These are phyloP conservation scores for Coemansia sp. DNA, from an alignment of 192 early-diverging fungal species.

Conservation along the genomic window DNA sequence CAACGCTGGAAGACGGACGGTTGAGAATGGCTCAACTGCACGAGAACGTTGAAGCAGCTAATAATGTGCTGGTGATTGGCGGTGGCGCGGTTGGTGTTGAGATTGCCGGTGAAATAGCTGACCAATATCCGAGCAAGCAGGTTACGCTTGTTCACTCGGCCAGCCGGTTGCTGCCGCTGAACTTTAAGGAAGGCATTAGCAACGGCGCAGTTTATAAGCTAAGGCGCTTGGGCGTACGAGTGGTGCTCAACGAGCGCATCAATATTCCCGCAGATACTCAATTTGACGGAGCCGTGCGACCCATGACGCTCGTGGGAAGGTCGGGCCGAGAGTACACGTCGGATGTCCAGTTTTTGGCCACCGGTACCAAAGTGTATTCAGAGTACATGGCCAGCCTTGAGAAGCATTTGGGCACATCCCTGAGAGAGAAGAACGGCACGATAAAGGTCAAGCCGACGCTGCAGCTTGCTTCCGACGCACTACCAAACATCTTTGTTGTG, in stretches of 20 bases:
- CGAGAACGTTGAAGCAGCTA: slow-evolving; percentile 53
- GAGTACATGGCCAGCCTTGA: slow-evolving; percentile 53
- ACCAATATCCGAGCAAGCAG: slow-evolving; percentile 46
- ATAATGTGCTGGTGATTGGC: slow-evolving; percentile 62
- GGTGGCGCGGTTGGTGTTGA: slow-evolving; percentile 68
- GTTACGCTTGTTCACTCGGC: slow-evolving; percentile 56
- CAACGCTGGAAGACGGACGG: slow-evolving; percentile 38
- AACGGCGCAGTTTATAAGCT: slow-evolving; percentile 47
- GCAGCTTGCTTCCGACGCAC: slow-evolving; percentile 35
- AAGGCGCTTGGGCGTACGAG: slow-evolving; percentile 43
- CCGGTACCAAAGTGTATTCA: slow-evolving; percentile 47
- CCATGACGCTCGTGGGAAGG: slow-evolving; percentile 46
- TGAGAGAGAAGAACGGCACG: slow-evolving; percentile 37
- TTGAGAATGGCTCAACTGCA: slow-evolving; percentile 20
- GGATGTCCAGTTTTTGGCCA: slow-evolving; percentile 60
- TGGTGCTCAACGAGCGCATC: slow-evolving; percentile 56
- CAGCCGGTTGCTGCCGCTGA: slow-evolving; percentile 44
- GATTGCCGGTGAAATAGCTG: slow-evolving; percentile 59
- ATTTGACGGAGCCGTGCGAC: slow-evolving; percentile 39
- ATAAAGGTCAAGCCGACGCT: slow-evolving; percentile 55
- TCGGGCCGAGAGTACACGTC: slow-evolving; percentile 51
- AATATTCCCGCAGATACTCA: slow-evolving; percentile 25
- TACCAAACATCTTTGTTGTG: slow-evolving; percentile 54
- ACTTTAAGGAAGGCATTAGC: slow-evolving; percentile 49
- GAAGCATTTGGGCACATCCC: slow-evolving; percentile 7